Evolutionary conservation across 768 basidiomycete genomes (phyloP).

Genomic region (Auriscalpium microsporum): DNA sequence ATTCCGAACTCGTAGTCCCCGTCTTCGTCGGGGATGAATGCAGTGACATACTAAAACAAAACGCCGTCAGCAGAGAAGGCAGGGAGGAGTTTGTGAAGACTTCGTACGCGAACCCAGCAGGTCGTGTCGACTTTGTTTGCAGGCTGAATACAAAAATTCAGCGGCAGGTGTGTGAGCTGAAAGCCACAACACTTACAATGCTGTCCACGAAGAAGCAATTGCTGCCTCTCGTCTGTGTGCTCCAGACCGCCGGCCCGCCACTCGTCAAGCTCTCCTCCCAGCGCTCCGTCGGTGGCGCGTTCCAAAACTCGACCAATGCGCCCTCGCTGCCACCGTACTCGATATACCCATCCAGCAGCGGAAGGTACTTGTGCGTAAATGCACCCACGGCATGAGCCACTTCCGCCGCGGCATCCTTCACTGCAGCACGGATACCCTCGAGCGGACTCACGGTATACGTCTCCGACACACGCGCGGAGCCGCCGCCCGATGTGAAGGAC

Average conservation of each 20-base stretch:
- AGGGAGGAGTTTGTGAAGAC: background rate
- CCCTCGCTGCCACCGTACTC: slow-evolving; percentile 31
- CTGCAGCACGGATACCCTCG: slow-evolving; percentile 41
- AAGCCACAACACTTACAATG: slow-evolving; percentile 24
- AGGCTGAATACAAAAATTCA: slow-evolving; percentile 19
- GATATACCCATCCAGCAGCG: slow-evolving; percentile 41
- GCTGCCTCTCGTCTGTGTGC: slow-evolving; percentile 27
- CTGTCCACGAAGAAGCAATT: slow-evolving; percentile 35
- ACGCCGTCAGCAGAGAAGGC: slow-evolving; percentile 16
- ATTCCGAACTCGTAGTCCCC: slow-evolving; percentile 44
- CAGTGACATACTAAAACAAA: slow-evolving; percentile 31
- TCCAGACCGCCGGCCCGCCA: slow-evolving; percentile 26
- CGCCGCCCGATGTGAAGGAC: slow-evolving; percentile 48
- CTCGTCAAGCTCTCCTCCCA: slow-evolving; percentile 25
- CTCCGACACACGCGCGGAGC: slow-evolving; percentile 44
- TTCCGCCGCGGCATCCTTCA: slow-evolving; percentile 35
- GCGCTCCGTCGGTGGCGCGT: slow-evolving; percentile 31
- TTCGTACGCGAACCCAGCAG: slow-evolving; percentile 34
- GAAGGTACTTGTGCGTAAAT: slow-evolving; percentile 39
- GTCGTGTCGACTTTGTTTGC: slow-evolving; percentile 32
- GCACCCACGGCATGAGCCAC: slow-evolving; percentile 39
- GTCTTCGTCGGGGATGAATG: slow-evolving; percentile 42
- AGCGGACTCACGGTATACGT: slow-evolving; percentile 52
- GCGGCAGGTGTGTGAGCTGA: background rate
- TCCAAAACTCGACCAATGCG: slow-evolving; percentile 37